These are phyloP conservation scores for Fusarium ramigenum DNA, from an alignment of 2,329 filamentous ascomycete genomes.

Conservation along the genomic window DNA sequence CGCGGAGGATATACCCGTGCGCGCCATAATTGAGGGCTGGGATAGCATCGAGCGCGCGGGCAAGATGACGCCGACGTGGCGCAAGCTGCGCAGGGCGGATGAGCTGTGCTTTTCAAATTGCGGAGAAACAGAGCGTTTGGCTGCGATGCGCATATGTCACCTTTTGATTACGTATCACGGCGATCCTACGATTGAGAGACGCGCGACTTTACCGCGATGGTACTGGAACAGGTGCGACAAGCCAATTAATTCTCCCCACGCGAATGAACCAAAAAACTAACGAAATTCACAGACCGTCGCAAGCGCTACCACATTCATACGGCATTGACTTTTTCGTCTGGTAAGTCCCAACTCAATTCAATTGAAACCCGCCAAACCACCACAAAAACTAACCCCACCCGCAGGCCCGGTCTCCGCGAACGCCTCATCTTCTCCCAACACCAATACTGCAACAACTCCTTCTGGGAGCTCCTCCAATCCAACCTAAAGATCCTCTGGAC, in stretches of 20 bases:
- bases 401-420: constrained; percentile 44
- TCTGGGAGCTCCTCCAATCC: constrained; percentile 41
- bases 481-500: constrained; percentile 42
- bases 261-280: not conserved
- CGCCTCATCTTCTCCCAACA: constrained; percentile 45
- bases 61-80: constrained; percentile 42
- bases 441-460: constrained; percentile 44
- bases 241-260: rapidly evolving
- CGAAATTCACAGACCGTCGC: constrained; percentile 35
- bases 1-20: constrained; percentile 40
- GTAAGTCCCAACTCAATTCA: constrained; percentile 11
- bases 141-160: constrained; percentile 40
- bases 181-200: constrained; percentile 35
- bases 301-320: constrained; percentile 42
- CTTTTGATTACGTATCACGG: constrained; percentile 41
- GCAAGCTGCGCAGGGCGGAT: constrained; percentile 40
- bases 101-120: constrained; percentile 37
- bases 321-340: constrained; percentile 47
- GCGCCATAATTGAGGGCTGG: constrained; percentile 44
- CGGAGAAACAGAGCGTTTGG: constrained; percentile 36
- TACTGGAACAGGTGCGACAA: constrained; percentile 38
- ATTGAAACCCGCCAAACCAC: not conserved
- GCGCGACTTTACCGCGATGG: constrained; percentile 40
- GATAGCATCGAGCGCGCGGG: constrained; percentile 41
- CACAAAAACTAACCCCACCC: not conserved